phyloP scores from a whole-genome alignment of 1,139 yeast genomes.

The Candida freyschussii region DNA sequence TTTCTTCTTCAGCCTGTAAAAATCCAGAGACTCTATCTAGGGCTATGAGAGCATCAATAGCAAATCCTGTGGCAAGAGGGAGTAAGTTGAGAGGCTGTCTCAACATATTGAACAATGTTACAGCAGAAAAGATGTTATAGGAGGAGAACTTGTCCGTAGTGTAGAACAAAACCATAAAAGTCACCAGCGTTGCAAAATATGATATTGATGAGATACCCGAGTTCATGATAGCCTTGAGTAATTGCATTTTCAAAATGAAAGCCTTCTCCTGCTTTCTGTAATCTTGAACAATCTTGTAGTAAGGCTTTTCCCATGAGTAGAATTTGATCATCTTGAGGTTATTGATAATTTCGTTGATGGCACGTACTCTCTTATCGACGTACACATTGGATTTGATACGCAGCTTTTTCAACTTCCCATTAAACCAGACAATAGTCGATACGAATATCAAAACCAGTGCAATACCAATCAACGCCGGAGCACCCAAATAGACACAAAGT shows the following conservation, averaged over 20 bases:
- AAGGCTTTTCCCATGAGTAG: slow-evolving; percentile 71
- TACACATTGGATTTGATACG: slow-evolving; percentile 42
- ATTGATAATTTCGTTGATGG: slow-evolving; percentile 59
- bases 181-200: slow-evolving; percentile 55
- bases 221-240: slow-evolving; percentile 45
- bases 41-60: slow-evolving; percentile 57
- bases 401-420: slow-evolving; percentile 35
- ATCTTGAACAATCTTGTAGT: slow-evolving; percentile 39
- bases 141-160: slow-evolving; percentile 38
- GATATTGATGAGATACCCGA: slow-evolving; percentile 52
- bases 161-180: slow-evolving; percentile 58
- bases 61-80: slow-evolving; percentile 41
- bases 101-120: slow-evolving; percentile 61
- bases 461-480: slow-evolving; percentile 52
- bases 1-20: slow-evolving; percentile 36
- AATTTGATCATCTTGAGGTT: slow-evolving; percentile 66
- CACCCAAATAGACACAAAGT: slow-evolving; percentile 59
- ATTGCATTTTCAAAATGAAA: slow-evolving; percentile 41
- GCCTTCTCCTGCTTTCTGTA: slow-evolving; percentile 47
- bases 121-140: slow-evolving; percentile 64
- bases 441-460: slow-evolving; percentile 36
- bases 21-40: slow-evolving; percentile 46
- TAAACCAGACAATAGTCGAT: slow-evolving; percentile 31
- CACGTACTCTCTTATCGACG: slow-evolving; percentile 57
- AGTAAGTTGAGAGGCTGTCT: slow-evolving; percentile 61